Conservation (phyloP, 805 yeast genomes). For the Yamadazyma philogaea region DNA sequence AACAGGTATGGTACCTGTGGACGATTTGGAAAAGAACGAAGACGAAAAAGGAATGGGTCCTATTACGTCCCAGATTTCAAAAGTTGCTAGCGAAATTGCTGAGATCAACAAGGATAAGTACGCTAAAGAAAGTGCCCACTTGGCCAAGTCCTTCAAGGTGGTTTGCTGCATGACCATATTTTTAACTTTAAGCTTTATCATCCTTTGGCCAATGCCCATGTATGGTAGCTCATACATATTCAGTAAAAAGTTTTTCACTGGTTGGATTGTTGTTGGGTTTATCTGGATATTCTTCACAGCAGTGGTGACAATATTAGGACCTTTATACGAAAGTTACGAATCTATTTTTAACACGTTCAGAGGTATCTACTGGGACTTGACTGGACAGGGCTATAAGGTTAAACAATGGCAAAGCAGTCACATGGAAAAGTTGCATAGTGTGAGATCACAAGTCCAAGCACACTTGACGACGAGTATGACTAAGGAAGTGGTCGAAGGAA, state of each 20-base stretch:
- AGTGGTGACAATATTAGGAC: slow-evolving; percentile 61
- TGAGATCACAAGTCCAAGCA: slow-evolving; percentile 56
- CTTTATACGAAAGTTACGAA: slow-evolving; percentile 70
- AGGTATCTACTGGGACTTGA: slow-evolving; percentile 82
- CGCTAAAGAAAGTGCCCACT: slow-evolving; percentile 46
- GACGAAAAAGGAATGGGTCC: slow-evolving; percentile 20
- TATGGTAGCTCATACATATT: slow-evolving; percentile 77
- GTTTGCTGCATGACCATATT: slow-evolving; percentile 61
- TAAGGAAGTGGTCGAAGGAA: slow-evolving; percentile 24
- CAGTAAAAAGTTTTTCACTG: slow-evolving; percentile 74
- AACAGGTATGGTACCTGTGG: slow-evolving; percentile 19
- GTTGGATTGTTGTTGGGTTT: slow-evolving; percentile 81
- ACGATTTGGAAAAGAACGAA: slow-evolving; percentile 11
- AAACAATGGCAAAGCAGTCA: slow-evolving; percentile 71
- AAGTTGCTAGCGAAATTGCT: slow-evolving; percentile 39
- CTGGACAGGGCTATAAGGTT: slow-evolving; percentile 73
- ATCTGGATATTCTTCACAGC: slow-evolving; percentile 76
- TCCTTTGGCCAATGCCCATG: slow-evolving; percentile 95
- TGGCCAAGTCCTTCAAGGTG: slow-evolving; percentile 55
- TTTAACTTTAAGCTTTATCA: slow-evolving; percentile 60
- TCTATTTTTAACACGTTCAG: slow-evolving; percentile 63
- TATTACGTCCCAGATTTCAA: slow-evolving; percentile 36
- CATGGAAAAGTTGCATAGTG: slow-evolving; percentile 74
- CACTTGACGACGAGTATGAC: slow-evolving; percentile 18
- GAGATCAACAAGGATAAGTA: slow-evolving; percentile 18